A percentile compares a stretch with the other conserved stretches of the same genome.
phyloP scores from a whole-genome alignment of 1,284 basidiomycete species.

The Rhodotorula mucilaginosa region DNA sequence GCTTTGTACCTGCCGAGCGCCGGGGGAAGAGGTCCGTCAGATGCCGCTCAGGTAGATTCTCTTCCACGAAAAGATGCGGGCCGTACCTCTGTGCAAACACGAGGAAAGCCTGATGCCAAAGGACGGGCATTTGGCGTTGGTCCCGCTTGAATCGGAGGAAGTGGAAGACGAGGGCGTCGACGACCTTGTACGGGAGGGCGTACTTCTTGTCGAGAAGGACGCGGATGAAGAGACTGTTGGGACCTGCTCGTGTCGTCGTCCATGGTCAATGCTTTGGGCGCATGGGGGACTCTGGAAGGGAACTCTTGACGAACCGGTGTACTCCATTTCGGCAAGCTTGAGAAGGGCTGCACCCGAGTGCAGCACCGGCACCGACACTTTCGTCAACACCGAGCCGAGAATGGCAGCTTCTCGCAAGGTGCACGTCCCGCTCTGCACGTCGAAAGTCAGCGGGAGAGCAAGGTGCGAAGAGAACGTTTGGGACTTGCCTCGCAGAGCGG shows the following conservation, averaged over 20 bases:
- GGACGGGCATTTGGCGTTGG: constrained; percentile 72
- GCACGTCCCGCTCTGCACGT: constrained; percentile 62
- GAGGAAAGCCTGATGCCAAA: constrained; percentile 97
- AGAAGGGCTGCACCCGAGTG: constrained; percentile 95
- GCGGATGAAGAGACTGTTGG: constrained; percentile 95
- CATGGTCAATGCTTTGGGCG: not conserved
- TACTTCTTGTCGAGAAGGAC: constrained; percentile 98
- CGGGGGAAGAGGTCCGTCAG: too few relatives aligned
- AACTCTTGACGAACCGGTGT: constrained; percentile 61
- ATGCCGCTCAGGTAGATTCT: not conserved
- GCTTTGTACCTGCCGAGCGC: constrained; percentile 71
- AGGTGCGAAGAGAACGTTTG: too few relatives aligned
- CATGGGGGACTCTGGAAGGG: not conserved
- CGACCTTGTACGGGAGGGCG: constrained; percentile 95
- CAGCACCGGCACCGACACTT: constrained; percentile 88
- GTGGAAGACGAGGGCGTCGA: constrained; percentile 96
- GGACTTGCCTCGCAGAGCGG: constrained; percentile 80
- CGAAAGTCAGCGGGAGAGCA: not conserved
- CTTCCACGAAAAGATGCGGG: not conserved
- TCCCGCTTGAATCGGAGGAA: constrained; percentile 79
- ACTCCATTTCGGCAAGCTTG: constrained; percentile 94
- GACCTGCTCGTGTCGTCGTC: constrained; percentile 56
- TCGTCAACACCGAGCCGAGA: constrained; percentile 84
- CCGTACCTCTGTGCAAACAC: constrained; percentile 86
- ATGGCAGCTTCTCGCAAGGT: constrained; percentile 95